Evolutionary conservation across 2,329 filamentous ascomycete species (phyloP).

Genomic region (Stachybotrys chartarum): DNA sequence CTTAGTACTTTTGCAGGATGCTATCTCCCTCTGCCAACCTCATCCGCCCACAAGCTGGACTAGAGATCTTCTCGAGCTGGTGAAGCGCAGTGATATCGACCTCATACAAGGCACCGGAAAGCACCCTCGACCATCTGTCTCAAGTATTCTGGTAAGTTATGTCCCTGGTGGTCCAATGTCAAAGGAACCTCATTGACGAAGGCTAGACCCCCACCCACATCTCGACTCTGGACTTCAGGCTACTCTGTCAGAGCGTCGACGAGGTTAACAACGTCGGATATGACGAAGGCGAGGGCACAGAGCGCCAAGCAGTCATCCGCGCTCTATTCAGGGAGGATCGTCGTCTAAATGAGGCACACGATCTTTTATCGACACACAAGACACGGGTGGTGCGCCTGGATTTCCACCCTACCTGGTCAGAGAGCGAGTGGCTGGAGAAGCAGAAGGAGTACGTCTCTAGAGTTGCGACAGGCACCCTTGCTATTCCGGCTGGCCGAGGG

Average conservation of each 20-base stretch:
- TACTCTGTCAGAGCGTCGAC: slow-evolving; percentile 65
- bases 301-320: slow-evolving; percentile 74
- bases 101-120: slow-evolving; percentile 46
- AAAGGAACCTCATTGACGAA: slow-evolving; percentile 14
- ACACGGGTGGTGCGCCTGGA: slow-evolving; percentile 72
- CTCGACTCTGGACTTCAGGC: slow-evolving; percentile 66
- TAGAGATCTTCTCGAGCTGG: slow-evolving; percentile 61
- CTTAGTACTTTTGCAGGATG: slow-evolving; percentile 73
- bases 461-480: slow-evolving; percentile 79
- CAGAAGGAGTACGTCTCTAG: slow-evolving; percentile 87
- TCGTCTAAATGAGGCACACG: slow-evolving; percentile 77
- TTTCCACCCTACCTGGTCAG: slow-evolving; percentile 69
- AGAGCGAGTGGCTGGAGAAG: slow-evolving; percentile 81
- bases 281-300: slow-evolving; percentile 75
- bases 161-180: background rate
- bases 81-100: slow-evolving; percentile 76
- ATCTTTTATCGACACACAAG: slow-evolving; percentile 77
- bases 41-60: slow-evolving; percentile 74
- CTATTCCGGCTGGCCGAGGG: slow-evolving; percentile 79
- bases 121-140: slow-evolving; percentile 19
- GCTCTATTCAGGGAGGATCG: slow-evolving; percentile 89
- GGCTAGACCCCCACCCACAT: slow-evolving; percentile 53
- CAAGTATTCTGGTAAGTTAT: slow-evolving; percentile 34
- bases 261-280: slow-evolving; percentile 52
- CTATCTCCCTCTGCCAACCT: slow-evolving; percentile 77